phyloP scores from a whole-genome alignment of 2,329 filamentous ascomycete genomes.

The Penicillium paneum region DNA sequence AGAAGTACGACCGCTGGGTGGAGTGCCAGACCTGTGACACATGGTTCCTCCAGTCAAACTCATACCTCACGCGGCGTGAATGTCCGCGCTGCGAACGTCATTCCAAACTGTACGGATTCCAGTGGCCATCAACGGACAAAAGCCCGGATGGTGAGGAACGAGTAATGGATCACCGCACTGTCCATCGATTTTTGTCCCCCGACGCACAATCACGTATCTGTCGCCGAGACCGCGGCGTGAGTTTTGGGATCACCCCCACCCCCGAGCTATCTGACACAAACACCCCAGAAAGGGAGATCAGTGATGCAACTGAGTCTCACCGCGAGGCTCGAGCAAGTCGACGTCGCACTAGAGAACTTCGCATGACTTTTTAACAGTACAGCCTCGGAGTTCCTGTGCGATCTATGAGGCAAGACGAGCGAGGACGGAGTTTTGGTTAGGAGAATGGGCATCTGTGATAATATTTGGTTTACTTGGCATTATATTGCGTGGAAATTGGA shows the following conservation, averaged over 20 bases:
- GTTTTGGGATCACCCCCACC: slow-evolving; percentile 36
- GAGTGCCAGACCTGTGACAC: slow-evolving; percentile 79
- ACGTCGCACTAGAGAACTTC: slow-evolving; percentile 31
- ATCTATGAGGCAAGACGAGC: slow-evolving; percentile 3
- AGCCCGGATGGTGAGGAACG: slow-evolving; percentile 69
- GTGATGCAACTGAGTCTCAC: slow-evolving; percentile 34
- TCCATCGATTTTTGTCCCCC: slow-evolving; percentile 77
- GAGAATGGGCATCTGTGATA: slow-evolving; percentile 8
- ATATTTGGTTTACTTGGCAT: slow-evolving; percentile 12
- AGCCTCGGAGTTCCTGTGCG: background rate
- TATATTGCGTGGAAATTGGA: slow-evolving; percentile 10
- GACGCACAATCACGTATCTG: slow-evolving; percentile 58
- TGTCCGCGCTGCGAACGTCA: slow-evolving; percentile 94
- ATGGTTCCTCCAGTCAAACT: slow-evolving; percentile 83
- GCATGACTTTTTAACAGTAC: slow-evolving; percentile 34
- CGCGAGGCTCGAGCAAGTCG: slow-evolving; percentile 37
- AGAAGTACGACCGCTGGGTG: slow-evolving; percentile 78
- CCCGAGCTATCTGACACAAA: slow-evolving; percentile 38
- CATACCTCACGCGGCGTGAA: slow-evolving; percentile 78
- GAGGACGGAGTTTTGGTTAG: background rate
- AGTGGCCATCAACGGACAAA: slow-evolving; percentile 93
- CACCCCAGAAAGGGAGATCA: slow-evolving; percentile 37
- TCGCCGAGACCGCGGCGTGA: slow-evolving; percentile 38
- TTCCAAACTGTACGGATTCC: slow-evolving; percentile 89
- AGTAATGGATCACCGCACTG: slow-evolving; percentile 77